Base-by-base conservation (phyloP, 1,284 basidiomycete species). In the Caloboletus inedulis region DNA sequence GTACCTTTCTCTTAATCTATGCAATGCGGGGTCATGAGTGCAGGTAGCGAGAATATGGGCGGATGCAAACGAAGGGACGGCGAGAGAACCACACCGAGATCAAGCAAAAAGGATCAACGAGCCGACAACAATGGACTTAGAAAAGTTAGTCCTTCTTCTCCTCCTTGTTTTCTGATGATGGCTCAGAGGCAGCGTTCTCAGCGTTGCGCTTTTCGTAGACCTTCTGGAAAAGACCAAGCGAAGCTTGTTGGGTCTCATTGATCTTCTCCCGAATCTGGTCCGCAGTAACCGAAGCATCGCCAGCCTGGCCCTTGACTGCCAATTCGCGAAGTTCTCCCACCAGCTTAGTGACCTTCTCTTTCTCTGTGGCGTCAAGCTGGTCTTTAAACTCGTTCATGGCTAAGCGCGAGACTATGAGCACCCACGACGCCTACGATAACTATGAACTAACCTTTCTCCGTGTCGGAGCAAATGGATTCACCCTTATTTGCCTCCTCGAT, bases 401-500 rank as follows among this genome's bases (percentile, higher is more conserved):
- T 89, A 62, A 3, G 51, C 46, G 54, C 21, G 42, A 33, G 43
- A 51, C 18, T 37, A 40, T 57, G n/a, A 59, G 51, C 30, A 59
- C 7, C n/a, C 2, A 9, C 5, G 13, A 43, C 35, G 0, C 45
- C 16, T 5, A 33, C 25, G 14, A n/a, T 19, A 25, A 18, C 7
- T 5, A n/a, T 13, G 12, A 23, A 69, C 79, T 52, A 61, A 84
- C 85, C 89, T 79, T 98, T 98, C 81, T 97, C 94, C 3, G 96
- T 99, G 73, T 99, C 96, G 56, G 85, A 78, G 68, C 89, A 92
- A 61, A 98, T 89, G 27, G 91, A 95, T 74, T 98, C 94, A 44
- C 93, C 96, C 76, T 91, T 91, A 84, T 99, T 99, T 53, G 94
- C 84, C 74, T 97, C 93, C 80, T 99, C 96, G 59, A 99, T 98